These are phyloP conservation scores for Echinochloa phyllopogon DNA, from an alignment of 176 grass and related monocot species.

Conservation along the genomic window DNA sequence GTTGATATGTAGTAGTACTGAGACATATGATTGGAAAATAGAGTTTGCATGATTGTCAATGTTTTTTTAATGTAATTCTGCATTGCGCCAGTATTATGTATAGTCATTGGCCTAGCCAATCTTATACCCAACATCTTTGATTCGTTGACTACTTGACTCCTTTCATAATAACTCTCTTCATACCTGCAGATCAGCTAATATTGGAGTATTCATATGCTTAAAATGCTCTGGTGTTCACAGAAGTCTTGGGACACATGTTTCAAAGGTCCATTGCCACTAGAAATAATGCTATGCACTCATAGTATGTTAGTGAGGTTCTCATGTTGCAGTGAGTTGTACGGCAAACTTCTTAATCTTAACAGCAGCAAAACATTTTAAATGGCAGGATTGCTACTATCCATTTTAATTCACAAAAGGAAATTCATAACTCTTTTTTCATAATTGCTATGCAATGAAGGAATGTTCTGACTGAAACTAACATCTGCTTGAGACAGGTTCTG, in stretches of 20 bases:
- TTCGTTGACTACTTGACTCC: background rate
- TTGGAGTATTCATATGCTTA: conserved; percentile 78
- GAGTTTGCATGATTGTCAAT: background rate
- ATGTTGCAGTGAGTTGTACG: background rate
- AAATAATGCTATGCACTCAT: conserved; percentile 14
- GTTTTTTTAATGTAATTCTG: conserved; percentile 11
- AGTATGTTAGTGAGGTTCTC: background rate
- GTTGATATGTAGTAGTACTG: background rate
- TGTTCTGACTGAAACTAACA: background rate
- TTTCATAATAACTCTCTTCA: background rate
- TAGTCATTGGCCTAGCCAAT: background rate
- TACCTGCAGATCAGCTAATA: conserved; percentile 66
- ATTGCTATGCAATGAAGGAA: background rate
- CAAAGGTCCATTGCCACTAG: conserved; percentile 56
- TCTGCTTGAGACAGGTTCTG: conserved; percentile 55
- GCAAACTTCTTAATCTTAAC: background rate
- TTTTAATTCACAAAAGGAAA: background rate
- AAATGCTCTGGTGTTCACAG: conserved; percentile 83
- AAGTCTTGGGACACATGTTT: conserved; percentile 77
- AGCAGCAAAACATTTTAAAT: background rate
- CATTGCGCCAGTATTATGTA: background rate
- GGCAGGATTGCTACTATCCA: background rate
- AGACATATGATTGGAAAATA: background rate
- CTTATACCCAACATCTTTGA: background rate
- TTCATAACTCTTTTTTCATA: background rate